Percentiles rank a stretch among this genome's conserved stretches.
Evolutionary conservation across 2,329 filamentous ascomycete species (phyloP).

Genomic region (Leptosphaerulina australis): DNA sequence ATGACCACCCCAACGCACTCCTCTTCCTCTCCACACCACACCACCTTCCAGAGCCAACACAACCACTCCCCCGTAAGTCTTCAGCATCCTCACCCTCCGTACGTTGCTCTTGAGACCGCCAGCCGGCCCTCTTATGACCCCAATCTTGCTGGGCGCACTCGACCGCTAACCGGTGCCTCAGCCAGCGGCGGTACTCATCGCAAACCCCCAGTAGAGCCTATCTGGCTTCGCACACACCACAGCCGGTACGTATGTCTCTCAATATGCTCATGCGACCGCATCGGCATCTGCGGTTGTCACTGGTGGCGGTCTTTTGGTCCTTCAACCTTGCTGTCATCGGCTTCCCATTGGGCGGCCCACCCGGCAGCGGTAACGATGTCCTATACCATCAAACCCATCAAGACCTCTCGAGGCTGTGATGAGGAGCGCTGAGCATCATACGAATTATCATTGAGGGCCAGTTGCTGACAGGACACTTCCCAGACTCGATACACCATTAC

Average conservation of each 20-base stretch:
- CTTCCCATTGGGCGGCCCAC: conserved; percentile 40
- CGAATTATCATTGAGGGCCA: conserved; percentile 25
- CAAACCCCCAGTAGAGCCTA: conserved; percentile 36
- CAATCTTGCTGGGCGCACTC: conserved; percentile 30
- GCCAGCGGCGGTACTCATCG: conserved; percentile 46
- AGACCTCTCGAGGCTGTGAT: conserved; percentile 25
- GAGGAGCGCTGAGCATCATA: conserved; percentile 26
- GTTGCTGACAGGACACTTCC: conserved; percentile 29
- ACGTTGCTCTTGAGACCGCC: conserved; percentile 17
- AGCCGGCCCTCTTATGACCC: conserved; percentile 20
- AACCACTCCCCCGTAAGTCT: conserved; percentile 35
- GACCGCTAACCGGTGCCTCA: conserved; percentile 43
- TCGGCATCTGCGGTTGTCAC: conserved; percentile 16
- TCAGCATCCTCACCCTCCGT: conserved; percentile 25
- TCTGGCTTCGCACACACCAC: conserved; percentile 32
- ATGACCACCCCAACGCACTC: conserved; percentile 25
- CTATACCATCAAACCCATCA: conserved; percentile 30
- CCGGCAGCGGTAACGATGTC: conserved; percentile 41
- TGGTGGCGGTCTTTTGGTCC: conserved; percentile 27
- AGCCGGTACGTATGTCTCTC: conserved; percentile 44
- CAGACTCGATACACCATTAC: conserved; percentile 33
- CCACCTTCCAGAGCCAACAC: conserved; percentile 29
- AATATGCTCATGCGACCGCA: conserved; percentile 41
- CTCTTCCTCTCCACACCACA: conserved; percentile 36
- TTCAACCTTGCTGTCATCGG: conserved; percentile 34